These are phyloP conservation scores for Knoxdaviesia proteae DNA, from an alignment of 2,329 filamentous ascomycete species.

Conservation along the genomic window DNA sequence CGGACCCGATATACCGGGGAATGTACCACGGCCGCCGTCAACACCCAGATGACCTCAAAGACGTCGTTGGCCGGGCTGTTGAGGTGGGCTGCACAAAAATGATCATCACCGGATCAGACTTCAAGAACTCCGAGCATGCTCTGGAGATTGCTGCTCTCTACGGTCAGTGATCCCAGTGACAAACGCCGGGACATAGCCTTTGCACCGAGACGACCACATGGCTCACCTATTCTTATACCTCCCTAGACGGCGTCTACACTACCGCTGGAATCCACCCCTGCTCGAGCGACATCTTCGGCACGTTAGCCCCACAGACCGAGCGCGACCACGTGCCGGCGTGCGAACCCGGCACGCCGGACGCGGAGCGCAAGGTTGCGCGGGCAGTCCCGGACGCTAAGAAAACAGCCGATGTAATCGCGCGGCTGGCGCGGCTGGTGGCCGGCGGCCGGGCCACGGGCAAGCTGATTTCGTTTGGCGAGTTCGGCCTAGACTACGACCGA, in stretches of 20 bases:
- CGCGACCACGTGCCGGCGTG: constrained; percentile 28
- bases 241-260: constrained; percentile 59
- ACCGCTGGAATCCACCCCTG: constrained; percentile 93
- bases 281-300: constrained; percentile 58
- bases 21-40: constrained; percentile 59
- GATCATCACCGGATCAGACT: constrained; percentile 81
- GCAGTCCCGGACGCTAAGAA: constrained; percentile 17
- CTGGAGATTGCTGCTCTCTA: constrained; percentile 53
- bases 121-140: constrained; percentile 56
- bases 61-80: constrained; percentile 58
- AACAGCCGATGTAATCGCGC: constrained; percentile 28
- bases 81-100: constrained; percentile 71
- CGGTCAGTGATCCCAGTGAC: constrained; percentile 23
- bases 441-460: constrained; percentile 30
- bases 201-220: not conserved
- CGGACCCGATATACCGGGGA: constrained; percentile 77
- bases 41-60: constrained; percentile 53
- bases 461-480: constrained; percentile 74
- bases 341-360: constrained; percentile 28
- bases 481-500: constrained; percentile 90
- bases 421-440: constrained; percentile 43
- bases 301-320: constrained; percentile 21
- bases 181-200: too few relatives aligned
- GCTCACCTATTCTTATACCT: not conserved
- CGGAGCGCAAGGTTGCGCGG: constrained; percentile 25